Base-by-base conservation (phyloP, 345 rosid species). In the Hibiscus trionum region DNA sequence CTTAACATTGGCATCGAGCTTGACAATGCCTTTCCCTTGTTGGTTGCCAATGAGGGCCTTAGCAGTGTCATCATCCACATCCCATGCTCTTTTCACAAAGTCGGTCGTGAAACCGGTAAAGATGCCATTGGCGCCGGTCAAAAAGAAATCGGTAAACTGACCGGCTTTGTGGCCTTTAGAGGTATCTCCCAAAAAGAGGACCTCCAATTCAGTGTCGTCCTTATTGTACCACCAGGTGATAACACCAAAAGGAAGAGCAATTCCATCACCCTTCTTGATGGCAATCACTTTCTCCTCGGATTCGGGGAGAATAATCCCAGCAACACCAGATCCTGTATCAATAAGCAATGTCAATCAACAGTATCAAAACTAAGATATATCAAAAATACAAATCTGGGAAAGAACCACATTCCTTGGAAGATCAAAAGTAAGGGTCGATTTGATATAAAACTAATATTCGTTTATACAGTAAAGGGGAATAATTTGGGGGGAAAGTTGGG, bases 181-280 rank as follows among this genome's bases (percentile, higher is more conserved):
- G 10, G 98, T 93, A 67, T 91, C 93, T 0, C 98, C 98, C 64
- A 91, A 79, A 76, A 93, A 88, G 50, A 93, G 93, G 91, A 93
- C 83, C 12, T 90, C 88, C 11, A 94, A 78, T 58, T 86, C 90
- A 17, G 91, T 85, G 82, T 90, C 97, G 15, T 85, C 93, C 16
- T 85, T 86, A 81, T 86, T 94, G 66, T 87, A 88, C 90, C 93
- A 94, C 98, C 98, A 94, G 59, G 97, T 85, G 5, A 88, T 90
- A 6, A 87, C 93, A 39, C 97, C 98, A 16, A 94, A 94, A 3
- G 97, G 96, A 61, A 91, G 79, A 55, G 97, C 98, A 72, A 91
- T 87, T 4, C 95, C 86, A 55, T 94, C 98, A 1, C 98, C 97
- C 80, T 84, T 84, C 83, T 83, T 90, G 58, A 94, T 87, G 8